A percentile compares a stretch with the other conserved stretches of the same genome.
phyloP scores from a whole-genome alignment of 768 basidiomycete species.

The Amanita jacksonii region DNA sequence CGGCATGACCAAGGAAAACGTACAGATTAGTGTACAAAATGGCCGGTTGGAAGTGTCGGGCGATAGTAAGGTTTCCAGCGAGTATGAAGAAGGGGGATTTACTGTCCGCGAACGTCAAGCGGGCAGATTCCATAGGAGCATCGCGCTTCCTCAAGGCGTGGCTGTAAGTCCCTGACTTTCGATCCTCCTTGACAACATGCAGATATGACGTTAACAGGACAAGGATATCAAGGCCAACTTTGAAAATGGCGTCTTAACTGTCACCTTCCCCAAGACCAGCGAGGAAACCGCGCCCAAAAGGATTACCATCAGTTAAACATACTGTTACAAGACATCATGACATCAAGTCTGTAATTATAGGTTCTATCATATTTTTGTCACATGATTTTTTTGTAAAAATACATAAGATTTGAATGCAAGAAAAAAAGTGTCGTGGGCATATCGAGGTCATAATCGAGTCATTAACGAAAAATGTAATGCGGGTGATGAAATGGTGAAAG shows the following conservation, averaged over 20 bases:
- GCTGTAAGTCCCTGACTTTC: slow-evolving; percentile 25
- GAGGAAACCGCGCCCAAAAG: slow-evolving; percentile 27
- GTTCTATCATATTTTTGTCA: too few species aligned
- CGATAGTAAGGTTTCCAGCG: slow-evolving; percentile 24
- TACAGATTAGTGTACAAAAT: slow-evolving; percentile 40
- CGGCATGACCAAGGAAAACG: slow-evolving; percentile 39
- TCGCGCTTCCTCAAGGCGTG: slow-evolving; percentile 41
- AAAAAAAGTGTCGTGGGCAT: too few species aligned
- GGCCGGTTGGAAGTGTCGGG: slow-evolving; percentile 41
- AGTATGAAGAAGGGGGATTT: slow-evolving; percentile 26
- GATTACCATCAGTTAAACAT: slow-evolving; percentile 18
- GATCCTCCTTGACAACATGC: neutral
- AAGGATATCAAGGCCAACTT: slow-evolving; percentile 29
- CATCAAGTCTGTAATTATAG: too few species aligned
- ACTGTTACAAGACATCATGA: too few species aligned
- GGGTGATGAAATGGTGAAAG: too few species aligned
- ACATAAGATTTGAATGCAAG: too few species aligned
- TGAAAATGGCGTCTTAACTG: slow-evolving; percentile 32
- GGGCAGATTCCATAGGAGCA: slow-evolving; percentile 31
- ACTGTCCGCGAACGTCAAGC: slow-evolving; percentile 39
- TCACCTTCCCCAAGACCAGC: slow-evolving; percentile 35
- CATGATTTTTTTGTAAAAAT: too few species aligned
- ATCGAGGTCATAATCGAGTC: too few species aligned
- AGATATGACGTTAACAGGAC: slow-evolving; percentile 11
- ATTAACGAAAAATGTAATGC: too few species aligned